These are phyloP conservation scores for Talaromyces adpressus DNA, from an alignment of 495 filamentous ascomycete genomes.

Conservation along the genomic window DNA sequence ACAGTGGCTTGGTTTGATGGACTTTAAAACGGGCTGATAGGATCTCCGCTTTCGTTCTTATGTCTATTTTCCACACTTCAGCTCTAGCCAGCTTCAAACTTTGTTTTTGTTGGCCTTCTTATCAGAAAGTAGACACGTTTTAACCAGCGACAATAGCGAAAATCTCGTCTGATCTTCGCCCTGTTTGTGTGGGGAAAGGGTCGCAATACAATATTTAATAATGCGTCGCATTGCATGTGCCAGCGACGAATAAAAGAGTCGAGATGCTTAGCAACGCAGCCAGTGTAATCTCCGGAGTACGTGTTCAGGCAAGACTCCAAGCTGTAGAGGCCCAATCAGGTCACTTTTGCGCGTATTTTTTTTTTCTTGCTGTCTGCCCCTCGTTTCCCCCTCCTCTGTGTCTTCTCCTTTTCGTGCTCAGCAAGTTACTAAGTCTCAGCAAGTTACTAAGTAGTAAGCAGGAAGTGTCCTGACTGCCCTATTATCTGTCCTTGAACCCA, in stretches of 20 bases:
- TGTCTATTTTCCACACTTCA: not conserved
- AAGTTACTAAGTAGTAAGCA: not conserved
- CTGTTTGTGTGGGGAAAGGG: not conserved
- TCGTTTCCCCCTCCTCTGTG: slow-evolving; percentile 16
- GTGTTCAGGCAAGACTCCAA: not conserved
- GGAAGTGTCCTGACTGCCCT: not conserved
- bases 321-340: not conserved
- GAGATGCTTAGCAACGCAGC: not conserved
- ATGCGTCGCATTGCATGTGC: not conserved
- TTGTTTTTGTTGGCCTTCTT: not conserved
- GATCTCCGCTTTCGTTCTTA: not conserved
- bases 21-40: not conserved
- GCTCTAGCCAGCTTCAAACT: not conserved
- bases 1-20: not conserved
- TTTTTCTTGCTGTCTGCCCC: slow-evolving; percentile 17
- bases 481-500: not conserved
- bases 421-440: no score
- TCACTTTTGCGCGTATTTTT: not conserved
- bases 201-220: not conserved
- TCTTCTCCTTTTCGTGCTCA: slow-evolving; percentile 6
- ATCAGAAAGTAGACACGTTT: not conserved
- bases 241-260: not conserved
- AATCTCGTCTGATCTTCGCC: not conserved
- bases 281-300: not conserved
- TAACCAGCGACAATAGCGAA: not conserved